Evolutionary conservation across 805 yeast genomes (phyloP), one percentile per base, ranked within the genome.

Genomic region (Kregervanrija delftensis): DNA sequence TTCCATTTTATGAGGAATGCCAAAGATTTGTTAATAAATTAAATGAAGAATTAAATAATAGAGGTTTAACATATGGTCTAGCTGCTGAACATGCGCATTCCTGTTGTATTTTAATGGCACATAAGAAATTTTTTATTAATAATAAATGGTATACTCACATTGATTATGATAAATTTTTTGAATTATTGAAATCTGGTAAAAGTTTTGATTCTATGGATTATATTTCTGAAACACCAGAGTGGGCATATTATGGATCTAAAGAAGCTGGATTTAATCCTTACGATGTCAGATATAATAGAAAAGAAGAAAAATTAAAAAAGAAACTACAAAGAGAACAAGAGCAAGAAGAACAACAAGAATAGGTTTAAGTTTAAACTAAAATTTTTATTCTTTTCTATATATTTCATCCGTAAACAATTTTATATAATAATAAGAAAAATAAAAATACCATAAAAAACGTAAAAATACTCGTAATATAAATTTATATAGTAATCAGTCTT

Each of bases 1-100:
- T 90, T 45, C 97, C 97, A 38, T 89, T 86, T 59, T 89, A 89
- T 59, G 95, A 87, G 50, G 97, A 89, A 61, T 91, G 96, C 59
- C 80, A 79, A 54, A 67, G 63, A 8, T 89, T 89, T 62, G 96
- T 88, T 4, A 71, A 70, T 40, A 71, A 68, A 9, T 74, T 89
- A 50, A 76, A 77, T 37, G 66, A 67, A 11, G 88, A 82, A 54
- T 71, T 89, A 46, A 69, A 76, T 43, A 63, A 69, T 11, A 74
- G 95, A 54, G 89, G 89, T 1, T 69, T 83, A 30, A 73, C 72
- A 28, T 89, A 90, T 58, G 95, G 80, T 39, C 70, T 89, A 47
- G 96, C 96, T 10, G 95, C 96, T 0, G 96, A 90, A 63, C 97
- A 89, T 62, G 95, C 96, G 0, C 97, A 89, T 61, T 84, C 95